Base-by-base conservation (phyloP, 176 grass and related monocot genomes). In the Juncus inflexus region DNA sequence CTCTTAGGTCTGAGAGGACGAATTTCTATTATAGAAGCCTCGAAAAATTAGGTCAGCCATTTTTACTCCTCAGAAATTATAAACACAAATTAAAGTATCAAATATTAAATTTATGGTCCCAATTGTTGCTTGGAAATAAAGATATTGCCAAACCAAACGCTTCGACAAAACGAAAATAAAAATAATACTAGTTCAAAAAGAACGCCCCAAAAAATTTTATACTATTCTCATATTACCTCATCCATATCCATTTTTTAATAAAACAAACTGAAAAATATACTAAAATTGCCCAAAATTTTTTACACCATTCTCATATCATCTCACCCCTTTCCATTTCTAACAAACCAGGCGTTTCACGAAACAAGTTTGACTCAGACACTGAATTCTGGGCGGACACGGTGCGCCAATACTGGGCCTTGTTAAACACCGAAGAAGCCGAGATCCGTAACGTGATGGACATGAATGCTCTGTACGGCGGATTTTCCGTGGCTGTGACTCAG, bases 371-470 rank as follows among this genome's bases (percentile, higher is more conserved):
- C 12, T 73, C 47, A 61, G 74, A 89, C 55, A 77, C 83, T 53
- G 59, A 81, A 78, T 97, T 91, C 69, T 97, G 94, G 94, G 72
- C 54, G 68, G 80, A 89, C 40, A 83, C 88, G 68, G 77, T 84
- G 78, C 64, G 16, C 12, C 58, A 84, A 68, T 97, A 97, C 62
- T 97, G 94, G 94, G 87, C 66, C 65, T 69, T 91, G 72, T 77
- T 97, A 64, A 73, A 51, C 76, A 51, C 77, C 61, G 64, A 79
- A 73, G 83, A 82, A 75, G 75, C 64, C 38, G 86, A 75, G 65
- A 80, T 97, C 40, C 72, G 85, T 67, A 97, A 97, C 69, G 72
- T 97, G 51, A 86, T 97, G 94, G 94, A 97, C 72, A 91, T 91
- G 94, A 97, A 86, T 84, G 85, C 94, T 79, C 76, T 86, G 64